Percentiles rank a stretch among this genome's conserved stretches.
Conservation (phyloP, 139 green algal genomes). For the Limnomonas spitsbergensis region DNA sequence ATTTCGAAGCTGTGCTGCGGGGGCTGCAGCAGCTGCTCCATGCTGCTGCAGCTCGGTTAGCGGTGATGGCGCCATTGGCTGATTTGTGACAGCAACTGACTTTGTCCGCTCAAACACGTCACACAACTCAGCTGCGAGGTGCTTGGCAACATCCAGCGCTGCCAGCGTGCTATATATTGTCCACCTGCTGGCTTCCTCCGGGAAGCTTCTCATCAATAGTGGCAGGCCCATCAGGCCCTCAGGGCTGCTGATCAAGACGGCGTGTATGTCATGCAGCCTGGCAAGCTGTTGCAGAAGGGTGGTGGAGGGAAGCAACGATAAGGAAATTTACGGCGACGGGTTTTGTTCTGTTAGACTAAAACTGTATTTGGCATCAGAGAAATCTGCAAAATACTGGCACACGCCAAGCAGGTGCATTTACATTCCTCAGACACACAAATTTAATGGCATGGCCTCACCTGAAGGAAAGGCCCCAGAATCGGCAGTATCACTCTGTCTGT, state of each 20-base stretch:
- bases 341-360: too few relatives aligned
- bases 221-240: slow-evolving; percentile 29
- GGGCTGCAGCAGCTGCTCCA: too few relatives aligned
- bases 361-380: too few relatives aligned
- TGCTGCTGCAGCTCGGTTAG: too few relatives aligned
- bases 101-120: too few relatives aligned
- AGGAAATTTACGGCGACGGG: too few relatives aligned
- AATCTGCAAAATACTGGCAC: too few relatives aligned
- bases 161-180: slow-evolving; percentile 27
- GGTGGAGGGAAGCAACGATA: not conserved
- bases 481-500: not conserved
- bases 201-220: slow-evolving; percentile 12
- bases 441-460: not conserved
- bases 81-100: too few relatives aligned
- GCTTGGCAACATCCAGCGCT: slow-evolving; percentile 27
- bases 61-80: too few relatives aligned
- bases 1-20: too few relatives aligned
- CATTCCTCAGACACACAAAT: too few relatives aligned
- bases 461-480: not conserved
- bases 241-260: slow-evolving; percentile 27
- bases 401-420: not conserved
- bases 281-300: slow-evolving; percentile 6
- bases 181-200: slow-evolving; percentile 9
- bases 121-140: slow-evolving; percentile 21
- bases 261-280: slow-evolving; percentile 15